Conservation (phyloP, 495 filamentous ascomycete species). For the Daldinia caldariorum region DNA sequence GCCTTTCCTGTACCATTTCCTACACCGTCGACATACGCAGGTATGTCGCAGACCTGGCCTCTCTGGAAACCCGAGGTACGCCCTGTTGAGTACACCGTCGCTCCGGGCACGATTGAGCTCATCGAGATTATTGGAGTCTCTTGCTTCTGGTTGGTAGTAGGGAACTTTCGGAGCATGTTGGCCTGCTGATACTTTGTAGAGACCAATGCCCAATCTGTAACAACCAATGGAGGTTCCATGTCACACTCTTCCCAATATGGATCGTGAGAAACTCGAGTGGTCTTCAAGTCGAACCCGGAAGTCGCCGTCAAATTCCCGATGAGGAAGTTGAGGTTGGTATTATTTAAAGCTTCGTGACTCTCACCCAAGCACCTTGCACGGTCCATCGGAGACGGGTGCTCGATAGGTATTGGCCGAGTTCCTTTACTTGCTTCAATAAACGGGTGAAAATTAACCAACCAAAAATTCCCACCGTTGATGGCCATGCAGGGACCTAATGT, state of each 20-base stretch:
- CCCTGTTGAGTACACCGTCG: conserved; percentile 41
- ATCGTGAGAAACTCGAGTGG: conserved; percentile 48
- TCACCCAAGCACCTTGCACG: conserved; percentile 35
- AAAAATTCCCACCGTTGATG: conserved; percentile 37
- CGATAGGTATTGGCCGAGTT: conserved; percentile 29
- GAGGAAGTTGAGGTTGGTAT: conserved; percentile 18
- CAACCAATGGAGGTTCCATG: conserved; percentile 45
- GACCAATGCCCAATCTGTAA: conserved; percentile 48
- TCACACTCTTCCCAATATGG: conserved; percentile 48
- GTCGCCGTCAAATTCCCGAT: conserved; percentile 44
- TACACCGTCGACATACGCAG: conserved; percentile 44
- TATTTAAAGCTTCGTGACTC: conserved; percentile 37
- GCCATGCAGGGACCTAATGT: conserved; percentile 46
- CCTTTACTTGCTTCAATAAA: conserved; percentile 41
- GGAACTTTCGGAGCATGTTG: conserved; percentile 46
- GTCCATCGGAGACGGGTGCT: conserved; percentile 47
- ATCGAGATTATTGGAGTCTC: conserved; percentile 37
- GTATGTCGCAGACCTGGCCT: conserved; percentile 46
- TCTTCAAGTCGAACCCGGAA: conserved; percentile 46
- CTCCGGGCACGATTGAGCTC: conserved; percentile 32
- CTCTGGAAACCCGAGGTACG: conserved; percentile 44
- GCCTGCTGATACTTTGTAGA: conserved; percentile 41
- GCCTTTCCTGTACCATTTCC: conserved; percentile 47
- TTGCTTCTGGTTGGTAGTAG: conserved; percentile 31
- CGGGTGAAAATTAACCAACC: conserved; percentile 48